Percentiles rank a stretch among this genome's conserved stretches.
These are phyloP conservation scores for Musa beccarii DNA, from an alignment of 176 grass and related monocot species.

Conservation along the genomic window DNA sequence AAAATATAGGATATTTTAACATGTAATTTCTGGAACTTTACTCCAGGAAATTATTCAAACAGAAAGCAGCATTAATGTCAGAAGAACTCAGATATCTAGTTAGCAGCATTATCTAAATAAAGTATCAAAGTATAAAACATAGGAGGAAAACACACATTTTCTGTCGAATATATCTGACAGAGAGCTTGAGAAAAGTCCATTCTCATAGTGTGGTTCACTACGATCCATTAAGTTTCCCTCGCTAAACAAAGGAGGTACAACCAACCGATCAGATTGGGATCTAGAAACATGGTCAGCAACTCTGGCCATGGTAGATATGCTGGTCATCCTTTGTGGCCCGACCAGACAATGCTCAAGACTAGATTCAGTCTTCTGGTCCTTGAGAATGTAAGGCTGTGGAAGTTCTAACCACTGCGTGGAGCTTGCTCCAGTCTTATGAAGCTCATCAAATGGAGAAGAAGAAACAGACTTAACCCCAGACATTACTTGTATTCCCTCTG, in stretches of 20 bases:
- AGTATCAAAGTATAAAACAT: conserved; percentile 6
- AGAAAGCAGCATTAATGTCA: neutral
- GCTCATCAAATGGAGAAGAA: conserved; percentile 44
- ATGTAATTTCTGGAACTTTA: neutral
- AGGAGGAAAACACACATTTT: conserved; percentile 35
- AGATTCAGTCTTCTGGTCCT: conserved; percentile 25
- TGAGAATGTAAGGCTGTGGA: conserved; percentile 23
- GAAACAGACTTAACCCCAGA: conserved; percentile 34
- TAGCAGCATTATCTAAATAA: conserved; percentile 3
- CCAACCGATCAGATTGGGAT: conserved; percentile 27
- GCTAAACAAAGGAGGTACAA: conserved; percentile 19
- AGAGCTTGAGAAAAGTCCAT: conserved; percentile 31
- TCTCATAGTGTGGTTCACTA: conserved; percentile 12
- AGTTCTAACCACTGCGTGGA: conserved; percentile 24
- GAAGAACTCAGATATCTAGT: neutral
- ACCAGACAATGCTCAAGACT: conserved; percentile 24
- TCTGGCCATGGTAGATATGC: conserved; percentile 22
- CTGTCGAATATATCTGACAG: conserved; percentile 28
- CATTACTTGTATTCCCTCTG: conserved; percentile 24
- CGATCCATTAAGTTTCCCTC: conserved; percentile 18
- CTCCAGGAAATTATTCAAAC: neutral
- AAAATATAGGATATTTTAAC: neutral
- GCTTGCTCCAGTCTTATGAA: conserved; percentile 24
- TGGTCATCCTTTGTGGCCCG: conserved; percentile 23
- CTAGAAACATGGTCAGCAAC: conserved; percentile 23